Base-by-base conservation (phyloP, 352 stramenopile genomes). In the Pythium rhizo-oryzae region DNA sequence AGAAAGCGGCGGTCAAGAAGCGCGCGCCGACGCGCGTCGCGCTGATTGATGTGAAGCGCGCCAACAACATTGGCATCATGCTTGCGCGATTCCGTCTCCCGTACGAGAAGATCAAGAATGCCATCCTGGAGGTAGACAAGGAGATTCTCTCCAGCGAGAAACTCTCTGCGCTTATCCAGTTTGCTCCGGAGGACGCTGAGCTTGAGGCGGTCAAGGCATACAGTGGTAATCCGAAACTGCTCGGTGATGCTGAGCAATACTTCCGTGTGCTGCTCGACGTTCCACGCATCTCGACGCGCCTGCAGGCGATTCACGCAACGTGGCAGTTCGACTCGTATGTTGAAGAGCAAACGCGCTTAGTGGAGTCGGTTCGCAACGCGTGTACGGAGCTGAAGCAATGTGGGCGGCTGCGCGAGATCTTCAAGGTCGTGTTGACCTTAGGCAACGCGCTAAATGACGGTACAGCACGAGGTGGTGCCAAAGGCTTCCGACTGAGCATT, bases 361-460 rank as follows among this genome's bases (percentile, higher is more conserved):
- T 94, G 75, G 78, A 93, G 55, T 88, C 89, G 9, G 82, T 99
- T 18, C 84, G 79, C 37, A 89, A 88, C 52, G 95, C 96, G 16
- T 99, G 95, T 58, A 73, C 78, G 4, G 92, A 98, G 71, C 71
- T 99, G 16, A 87, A 97, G 67, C 77, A 84, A 33, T 98, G 90
- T 46, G 75, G 87, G 8, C 91, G 91, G 49, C 72, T 99, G 15
- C 84, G 92, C 54, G 82, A 97, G 52, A 92, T 97, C 37, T 90
- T 97, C 53, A 76, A 84, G 19, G 76, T 97, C 2, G 86, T 97
- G 19, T 44, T 97, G 39, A 85, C 84, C 16, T 70, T 98, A 18
- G 92, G 92, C 30, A 98, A 98, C 64, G 89, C 90, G n/a, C 70
- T 98, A 53, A 98, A 98, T 60, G 90, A 93, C 61, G 87, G 87